Evolutionary conservation across 257 asterid species (phyloP), one percentile per base, ranked within the genome.

Genomic region (Solanum bukasovii): DNA sequence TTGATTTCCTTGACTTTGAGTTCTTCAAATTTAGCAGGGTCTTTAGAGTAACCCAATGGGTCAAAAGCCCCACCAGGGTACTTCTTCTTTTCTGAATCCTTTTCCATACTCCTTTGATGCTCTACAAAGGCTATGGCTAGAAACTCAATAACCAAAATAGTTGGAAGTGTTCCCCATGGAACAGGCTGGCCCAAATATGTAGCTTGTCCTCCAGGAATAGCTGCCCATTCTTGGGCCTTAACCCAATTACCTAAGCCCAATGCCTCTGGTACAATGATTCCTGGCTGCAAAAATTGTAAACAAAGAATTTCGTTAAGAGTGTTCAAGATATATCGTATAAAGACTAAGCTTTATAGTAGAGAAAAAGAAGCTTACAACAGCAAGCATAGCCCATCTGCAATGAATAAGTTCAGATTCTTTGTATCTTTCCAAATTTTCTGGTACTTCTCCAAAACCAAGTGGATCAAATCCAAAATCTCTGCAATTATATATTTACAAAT

Each of bases 311-410:
- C 81, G 29, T 20, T 5, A 73, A 73, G 25, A 10, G 4, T 9
- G 31, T 35, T 73, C 18, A 73, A 73, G 9, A 35, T 74, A 5
- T 34, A 5, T 9, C 46, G 9, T 18, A 46, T 3, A 71, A 31
- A 31, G 6, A 33, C 5, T 68, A 68, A 14, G 37, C 11, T 68
- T 29, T 40, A 11, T 18, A 31, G 5, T 8, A 68, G 4, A 20
- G 13, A n/a, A 74, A 7, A 42, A 2, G 20, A 46, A 9, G 70
- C 94, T 90, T 93, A 95, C 99, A 77, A 96, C 98, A 8, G 98
- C 98, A 81, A 95, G 96, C 99, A 96, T 96, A 65, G 99, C 99
- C 98, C 99, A 96, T 92, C 99, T 93, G 96, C 98, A 97, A 89
- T 96, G 99, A 87, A 91, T 90, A 82, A 97, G 93, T 91, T 97